Evolutionary conservation across 257 asterid genomes (phyloP).

Genomic region (Solanum chiquidenum): DNA sequence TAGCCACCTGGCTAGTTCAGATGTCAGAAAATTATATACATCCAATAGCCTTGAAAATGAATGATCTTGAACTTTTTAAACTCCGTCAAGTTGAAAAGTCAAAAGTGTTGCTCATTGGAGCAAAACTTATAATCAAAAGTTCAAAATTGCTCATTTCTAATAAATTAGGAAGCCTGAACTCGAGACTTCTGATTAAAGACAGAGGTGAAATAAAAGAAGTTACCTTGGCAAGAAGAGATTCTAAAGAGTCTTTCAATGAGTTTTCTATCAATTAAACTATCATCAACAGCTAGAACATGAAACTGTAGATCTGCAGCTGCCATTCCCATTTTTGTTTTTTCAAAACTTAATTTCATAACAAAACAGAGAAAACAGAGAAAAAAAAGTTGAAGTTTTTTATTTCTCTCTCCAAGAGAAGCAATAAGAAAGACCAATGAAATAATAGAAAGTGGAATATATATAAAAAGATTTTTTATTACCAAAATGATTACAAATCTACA

Average conservation of each 20-base stretch:
- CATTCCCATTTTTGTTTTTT: conserved; percentile 18
- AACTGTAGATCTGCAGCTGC: conserved; percentile 25
- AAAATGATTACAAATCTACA: conserved; percentile 1
- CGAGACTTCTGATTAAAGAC: not conserved
- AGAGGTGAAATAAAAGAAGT: not conserved
- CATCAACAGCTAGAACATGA: conserved; percentile 48
- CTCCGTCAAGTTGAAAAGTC: not conserved
- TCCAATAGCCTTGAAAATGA: not conserved
- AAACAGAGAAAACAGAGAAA: not conserved
- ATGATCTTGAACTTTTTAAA: not conserved
- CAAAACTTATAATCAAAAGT: not conserved
- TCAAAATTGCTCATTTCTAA: no score
- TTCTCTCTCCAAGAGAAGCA: conserved; percentile 33
- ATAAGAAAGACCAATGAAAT: not conserved
- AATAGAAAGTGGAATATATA: not conserved
- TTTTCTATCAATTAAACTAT: conserved; percentile 32
- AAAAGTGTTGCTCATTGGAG: not conserved
- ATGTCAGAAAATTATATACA: not conserved
- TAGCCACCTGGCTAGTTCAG: not conserved
- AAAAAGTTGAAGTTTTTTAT: not conserved
- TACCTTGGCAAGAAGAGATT: conserved; percentile 41
- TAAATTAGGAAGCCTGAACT: no score
- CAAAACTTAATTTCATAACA: not conserved
- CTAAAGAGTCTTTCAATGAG: conserved; percentile 37
- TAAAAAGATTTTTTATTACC: conserved; percentile 1